phyloP scores from a whole-genome alignment of 2,329 filamentous ascomycete genomes.

The Alternaria burnsii region DNA sequence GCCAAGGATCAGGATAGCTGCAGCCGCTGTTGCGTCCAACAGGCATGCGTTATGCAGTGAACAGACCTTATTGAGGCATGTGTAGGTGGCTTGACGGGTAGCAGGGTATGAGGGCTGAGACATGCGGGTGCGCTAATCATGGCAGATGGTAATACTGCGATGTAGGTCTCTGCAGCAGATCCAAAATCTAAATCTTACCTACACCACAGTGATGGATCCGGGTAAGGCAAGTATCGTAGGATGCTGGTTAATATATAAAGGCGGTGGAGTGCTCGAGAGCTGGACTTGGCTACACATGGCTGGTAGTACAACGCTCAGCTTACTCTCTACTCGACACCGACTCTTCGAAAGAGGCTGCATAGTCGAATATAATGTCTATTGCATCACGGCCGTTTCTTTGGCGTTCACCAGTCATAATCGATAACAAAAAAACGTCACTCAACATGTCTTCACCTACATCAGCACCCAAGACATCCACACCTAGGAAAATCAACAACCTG shows the following conservation, averaged over 20 bases:
- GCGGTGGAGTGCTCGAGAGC: conserved; percentile 7
- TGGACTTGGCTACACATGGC: not conserved
- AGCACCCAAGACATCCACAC: conserved; percentile 27
- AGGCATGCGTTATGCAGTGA: not conserved
- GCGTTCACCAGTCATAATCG: conserved; percentile 26
- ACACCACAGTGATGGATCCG: conserved; percentile 10
- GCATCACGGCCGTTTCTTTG: conserved; percentile 32
- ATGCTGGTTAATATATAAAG: conserved; percentile 14
- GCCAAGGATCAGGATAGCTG: conserved; percentile 9
- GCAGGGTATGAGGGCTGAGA: conserved; percentile 8
- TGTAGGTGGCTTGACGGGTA: conserved; percentile 2
- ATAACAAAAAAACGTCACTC: conserved; percentile 19
- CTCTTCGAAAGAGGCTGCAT: conserved; percentile 4
- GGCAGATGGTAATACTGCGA: conserved; percentile 5
- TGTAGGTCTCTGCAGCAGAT: conserved; percentile 8
- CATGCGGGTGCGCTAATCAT: conserved; percentile 13
- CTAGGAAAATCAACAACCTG: conserved; percentile 28
- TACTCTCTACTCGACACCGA: conserved; percentile 5
- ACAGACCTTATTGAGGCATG: not conserved
- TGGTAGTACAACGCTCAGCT: conserved; percentile 13
- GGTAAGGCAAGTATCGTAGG: conserved; percentile 2
- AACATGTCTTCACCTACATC: conserved; percentile 29
- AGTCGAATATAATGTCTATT: conserved; percentile 31
- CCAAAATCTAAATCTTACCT: conserved; percentile 11
- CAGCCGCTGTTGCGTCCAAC: not conserved